Conservation (phyloP, 768 basidiomycete genomes). For the Pisolithus orientalis region DNA sequence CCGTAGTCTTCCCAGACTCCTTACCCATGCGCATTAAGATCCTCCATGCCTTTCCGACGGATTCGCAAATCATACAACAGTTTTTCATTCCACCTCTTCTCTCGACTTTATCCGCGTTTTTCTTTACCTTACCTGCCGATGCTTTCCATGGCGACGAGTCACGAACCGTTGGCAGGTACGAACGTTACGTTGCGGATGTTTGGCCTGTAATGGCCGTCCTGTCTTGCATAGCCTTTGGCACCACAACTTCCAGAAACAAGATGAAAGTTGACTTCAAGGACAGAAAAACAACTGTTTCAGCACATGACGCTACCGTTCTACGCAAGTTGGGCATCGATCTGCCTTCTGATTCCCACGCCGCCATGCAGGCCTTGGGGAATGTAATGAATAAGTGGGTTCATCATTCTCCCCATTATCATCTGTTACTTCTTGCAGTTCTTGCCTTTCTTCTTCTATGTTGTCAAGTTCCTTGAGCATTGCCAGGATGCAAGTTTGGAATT, state of each 20-base stretch:
- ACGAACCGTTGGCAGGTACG: conserved; percentile 4
- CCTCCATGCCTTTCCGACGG: conserved; percentile 25
- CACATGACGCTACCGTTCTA: conserved; percentile 21
- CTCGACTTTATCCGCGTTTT: conserved; percentile 11
- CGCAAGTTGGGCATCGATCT: conserved; percentile 16
- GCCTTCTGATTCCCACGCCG: conserved; percentile 16
- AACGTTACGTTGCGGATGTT: conserved; percentile 9
- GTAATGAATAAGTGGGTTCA: conserved; percentile 19
- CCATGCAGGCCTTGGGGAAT: background rate
- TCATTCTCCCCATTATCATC: no score
- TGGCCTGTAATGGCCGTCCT: conserved; percentile 9
- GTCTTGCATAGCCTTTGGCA: background rate
- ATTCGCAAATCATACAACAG: conserved; percentile 8
- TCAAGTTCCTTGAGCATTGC: no score
- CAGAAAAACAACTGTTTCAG: conserved; percentile 3
- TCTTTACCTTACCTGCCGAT: conserved; percentile 8
- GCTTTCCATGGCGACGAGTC: background rate
- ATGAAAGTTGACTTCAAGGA: background rate
- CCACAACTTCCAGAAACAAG: no score
- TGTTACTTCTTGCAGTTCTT: no score
- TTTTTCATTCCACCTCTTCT: conserved; percentile 15
- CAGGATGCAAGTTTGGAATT: no score
- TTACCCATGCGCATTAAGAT: conserved; percentile 18
- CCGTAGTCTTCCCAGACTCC: background rate
- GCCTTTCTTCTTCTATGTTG: no score